Base-by-base conservation (phyloP, 177 flowering plant genomes). In the Telopea speciosissima region DNA sequence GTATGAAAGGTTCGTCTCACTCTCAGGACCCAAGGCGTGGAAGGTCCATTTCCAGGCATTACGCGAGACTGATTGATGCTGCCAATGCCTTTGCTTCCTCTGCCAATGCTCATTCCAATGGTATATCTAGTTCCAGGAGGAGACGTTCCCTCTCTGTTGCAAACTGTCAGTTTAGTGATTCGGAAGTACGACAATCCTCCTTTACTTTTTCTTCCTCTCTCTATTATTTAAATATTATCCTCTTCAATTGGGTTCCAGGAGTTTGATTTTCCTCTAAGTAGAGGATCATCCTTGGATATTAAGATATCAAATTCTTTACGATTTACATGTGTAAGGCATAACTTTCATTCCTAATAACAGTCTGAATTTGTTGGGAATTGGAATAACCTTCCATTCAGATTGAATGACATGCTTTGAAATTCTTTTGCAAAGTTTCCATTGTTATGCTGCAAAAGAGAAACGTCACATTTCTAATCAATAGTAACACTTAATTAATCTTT, bases 111-210 rank as follows among this genome's bases (percentile, higher is more conserved):
- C 65, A 13, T 69, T 31, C 72, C 5, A 83, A 79, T 17, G 76
- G 58, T 44, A 75, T 49, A 73, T 75, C 85, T 0, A 75, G 90
- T 74, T 76, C 85, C 0, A 75, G 91, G 71, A 77, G 96, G 72
- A 79, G 93, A 75, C 80, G 97, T 21, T 90, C 97, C 21, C 76
- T 84, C 24, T 95, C 99, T 0, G 93, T 90, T 25, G 94, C 82
- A 19, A 83, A 85, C n/a, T 74, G 71, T 73, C 91, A 68, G 65
- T 81, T 79, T 68, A 86, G 96, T 66, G 97, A 90, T 77, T 87
- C 92, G 11, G 97, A 94, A 97, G 97, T 94, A 70, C 73, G 40
- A 8, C 40, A 3, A n/a, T n/a, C n/a, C 8, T 36, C 40, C 9
- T 36, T 36, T 36, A 5, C 40, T 36, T n/a, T n/a, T n/a, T n/a